Percentiles rank a stretch among this genome's conserved stretches.
These are phyloP conservation scores for Aspergillus bertholletiae DNA, from an alignment of 495 filamentous ascomycete genomes.

Conservation along the genomic window DNA sequence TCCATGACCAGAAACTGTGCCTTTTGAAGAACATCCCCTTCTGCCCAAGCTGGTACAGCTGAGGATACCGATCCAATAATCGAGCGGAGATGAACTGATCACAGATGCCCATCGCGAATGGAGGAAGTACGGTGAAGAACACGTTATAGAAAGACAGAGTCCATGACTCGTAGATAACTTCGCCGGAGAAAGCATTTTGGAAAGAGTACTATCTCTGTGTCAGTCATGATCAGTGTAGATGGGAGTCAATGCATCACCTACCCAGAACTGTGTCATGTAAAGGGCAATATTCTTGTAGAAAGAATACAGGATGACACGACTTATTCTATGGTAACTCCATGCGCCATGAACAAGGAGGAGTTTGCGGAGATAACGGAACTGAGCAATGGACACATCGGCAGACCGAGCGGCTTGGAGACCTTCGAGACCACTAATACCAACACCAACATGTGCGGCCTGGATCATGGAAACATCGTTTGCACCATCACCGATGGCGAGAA, in stretches of 20 bases:
- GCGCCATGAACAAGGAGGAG: conserved; percentile 92
- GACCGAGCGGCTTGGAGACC: conserved; percentile 97
- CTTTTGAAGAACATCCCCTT: conserved; percentile 89
- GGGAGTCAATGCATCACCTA: conserved; percentile 34
- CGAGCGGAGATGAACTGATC: conserved; percentile 98
- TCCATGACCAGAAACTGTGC: conserved; percentile 89
- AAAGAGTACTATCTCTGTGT: conserved; percentile 72
- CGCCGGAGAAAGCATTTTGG: conserved; percentile 95
- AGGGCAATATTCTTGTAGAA: conserved; percentile 99
- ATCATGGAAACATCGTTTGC: conserved; percentile 99
- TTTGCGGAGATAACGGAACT: conserved; percentile 95
- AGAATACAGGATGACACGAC: conserved; percentile 94
- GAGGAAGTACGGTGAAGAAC: conserved; percentile 92
- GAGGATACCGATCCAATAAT: conserved; percentile 94
- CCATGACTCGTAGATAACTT: conserved; percentile 99
- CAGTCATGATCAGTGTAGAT: conserved; percentile 20
- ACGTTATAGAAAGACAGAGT: conserved; percentile 99
- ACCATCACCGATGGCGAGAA: conserved; percentile 94
- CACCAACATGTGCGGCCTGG: conserved; percentile 96
- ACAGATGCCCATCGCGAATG: conserved; percentile 92
- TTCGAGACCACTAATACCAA: conserved; percentile 96
- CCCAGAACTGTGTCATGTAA: conserved; percentile 99
- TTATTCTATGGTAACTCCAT: conserved; percentile 97
- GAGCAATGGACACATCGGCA: conserved; percentile 92
- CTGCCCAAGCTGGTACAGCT: conserved; percentile 91